Evolutionary conservation across 2,329 filamentous ascomycete species (phyloP), one percentile per base, ranked within the genome.

Genomic region (Xenoacremonium recifei): DNA sequence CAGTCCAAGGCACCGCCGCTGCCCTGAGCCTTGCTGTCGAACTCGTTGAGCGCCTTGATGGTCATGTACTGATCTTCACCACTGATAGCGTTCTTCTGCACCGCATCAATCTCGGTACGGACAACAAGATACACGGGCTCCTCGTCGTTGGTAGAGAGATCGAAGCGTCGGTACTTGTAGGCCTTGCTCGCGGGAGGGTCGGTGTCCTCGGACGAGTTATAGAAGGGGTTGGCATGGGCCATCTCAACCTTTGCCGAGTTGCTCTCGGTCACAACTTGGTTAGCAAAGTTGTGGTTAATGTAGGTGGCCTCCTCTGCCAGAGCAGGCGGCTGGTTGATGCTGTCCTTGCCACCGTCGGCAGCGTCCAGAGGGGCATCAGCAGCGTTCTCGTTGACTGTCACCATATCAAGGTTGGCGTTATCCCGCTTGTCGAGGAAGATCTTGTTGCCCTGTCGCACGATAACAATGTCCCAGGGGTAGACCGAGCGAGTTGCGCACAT

Each of bases 251-350:
- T 95, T 65, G 82, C 74, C 49, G 73, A 77, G 51, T 89, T 81
- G 55, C 78, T 86, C 75, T 99, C 93, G 58, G 82, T 70, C 54
- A 99, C 91, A 38, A 95, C 89, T 76, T 99, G 93, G 69, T 95
- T 89, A 57, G 89, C 87, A 69, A 99, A 99, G 77, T 97, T 95
- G 80, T 97, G 93, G 82, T 99, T 99, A 80, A 99, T 99, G 76
- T 96, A 95, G 39, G 93, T 99, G 41, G 93, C 93, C 73, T 99
- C 93, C 68, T 96, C 86, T 61, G 95, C 92, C 44, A 99, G 83
- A 40, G 91, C 89, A 41, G 76, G 73, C n/a, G 93, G 93, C 62
- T 90, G 90, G 80, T 99, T 99, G 71, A 99, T 86, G 53, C 80
- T 76, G 65, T 99, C 93, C 73, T 96, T 95, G 75, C 89, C 90